phyloP scores from a whole-genome alignment of 208 protist species.

The Acanthamoeba triangularis region DNA sequence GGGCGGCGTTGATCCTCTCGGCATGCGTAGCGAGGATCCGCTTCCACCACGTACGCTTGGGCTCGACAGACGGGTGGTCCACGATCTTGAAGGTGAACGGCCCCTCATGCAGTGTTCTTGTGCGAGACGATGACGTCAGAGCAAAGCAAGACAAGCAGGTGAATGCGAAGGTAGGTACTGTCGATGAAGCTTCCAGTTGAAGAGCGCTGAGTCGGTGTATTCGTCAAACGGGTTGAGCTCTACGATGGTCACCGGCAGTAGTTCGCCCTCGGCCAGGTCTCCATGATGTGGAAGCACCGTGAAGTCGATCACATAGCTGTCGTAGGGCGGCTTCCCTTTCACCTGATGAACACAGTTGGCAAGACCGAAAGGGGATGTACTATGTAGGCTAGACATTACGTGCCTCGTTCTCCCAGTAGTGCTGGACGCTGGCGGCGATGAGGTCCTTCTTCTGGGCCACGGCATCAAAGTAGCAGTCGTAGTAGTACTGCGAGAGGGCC shows the following conservation, averaged over 20 bases:
- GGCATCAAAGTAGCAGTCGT: constrained; percentile 73
- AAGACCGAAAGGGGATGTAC: too few relatives aligned
- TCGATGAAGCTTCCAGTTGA: constrained; percentile 73
- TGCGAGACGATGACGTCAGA: neutral
- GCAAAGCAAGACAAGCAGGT: neutral
- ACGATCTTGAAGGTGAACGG: constrained; percentile 71
- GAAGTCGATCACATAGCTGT: constrained; percentile 75
- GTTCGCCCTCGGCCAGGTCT: neutral
- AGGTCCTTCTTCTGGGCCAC: constrained; percentile 43
- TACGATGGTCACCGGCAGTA: constrained; percentile 53
- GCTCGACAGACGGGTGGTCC: neutral
- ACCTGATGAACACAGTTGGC: constrained; percentile 3
- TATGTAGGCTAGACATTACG: neutral
- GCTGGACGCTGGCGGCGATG: constrained; percentile 41
- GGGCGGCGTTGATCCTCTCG: neutral
- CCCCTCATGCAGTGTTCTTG: constrained; percentile 45
- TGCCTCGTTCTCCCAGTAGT: constrained; percentile 63
- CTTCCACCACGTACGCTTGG: constrained; percentile 71
- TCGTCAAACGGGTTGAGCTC: constrained; percentile 75
- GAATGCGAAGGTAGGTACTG: neutral
- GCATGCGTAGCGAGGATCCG: constrained; percentile 1
- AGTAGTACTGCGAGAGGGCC: constrained; percentile 77
- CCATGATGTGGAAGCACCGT: neutral
- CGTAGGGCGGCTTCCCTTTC: constrained; percentile 58
- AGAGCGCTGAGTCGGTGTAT: constrained; percentile 67